A percentile compares a stretch with the other conserved stretches of the same genome.
Evolutionary conservation across 129 eudicot genomes (phyloP).

Genomic region (Erigeron canadensis): DNA sequence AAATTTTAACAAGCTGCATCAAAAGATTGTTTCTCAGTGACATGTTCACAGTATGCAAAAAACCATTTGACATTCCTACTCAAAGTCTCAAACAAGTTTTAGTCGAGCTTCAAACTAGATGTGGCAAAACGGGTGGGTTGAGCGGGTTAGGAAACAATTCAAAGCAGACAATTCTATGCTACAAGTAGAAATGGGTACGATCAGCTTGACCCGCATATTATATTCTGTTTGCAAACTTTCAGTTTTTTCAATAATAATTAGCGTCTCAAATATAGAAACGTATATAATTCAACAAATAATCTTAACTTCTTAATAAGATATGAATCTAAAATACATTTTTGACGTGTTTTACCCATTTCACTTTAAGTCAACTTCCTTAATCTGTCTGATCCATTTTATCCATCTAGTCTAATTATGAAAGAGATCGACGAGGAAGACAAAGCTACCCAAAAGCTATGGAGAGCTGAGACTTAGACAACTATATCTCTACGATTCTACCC

Average conservation of each 20-base stretch:
- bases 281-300: not conserved
- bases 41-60: constrained; percentile 8
- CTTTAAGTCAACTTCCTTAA: no score
- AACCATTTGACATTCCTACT: not conserved
- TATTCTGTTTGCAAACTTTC: no score
- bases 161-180: not conserved
- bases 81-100: not conserved
- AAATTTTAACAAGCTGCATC: constrained; percentile 86
- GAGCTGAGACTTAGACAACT: not conserved
- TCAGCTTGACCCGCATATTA: no score
- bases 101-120: no score
- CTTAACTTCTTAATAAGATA: not conserved
- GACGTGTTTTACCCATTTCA: not conserved
- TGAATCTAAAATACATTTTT: no score
- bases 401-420: no score
- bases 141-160: not conserved
- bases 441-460: no score
- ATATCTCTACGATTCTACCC: not conserved
- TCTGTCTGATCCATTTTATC: no score
- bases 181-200: no score
- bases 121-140: not conserved
- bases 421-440: no score
- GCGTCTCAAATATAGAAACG: no score
- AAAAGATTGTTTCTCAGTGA: constrained; percentile 54
- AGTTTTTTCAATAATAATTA: no score